These are phyloP conservation scores for Trametes cubensis DNA, from an alignment of 768 basidiomycete genomes.

Conservation along the genomic window DNA sequence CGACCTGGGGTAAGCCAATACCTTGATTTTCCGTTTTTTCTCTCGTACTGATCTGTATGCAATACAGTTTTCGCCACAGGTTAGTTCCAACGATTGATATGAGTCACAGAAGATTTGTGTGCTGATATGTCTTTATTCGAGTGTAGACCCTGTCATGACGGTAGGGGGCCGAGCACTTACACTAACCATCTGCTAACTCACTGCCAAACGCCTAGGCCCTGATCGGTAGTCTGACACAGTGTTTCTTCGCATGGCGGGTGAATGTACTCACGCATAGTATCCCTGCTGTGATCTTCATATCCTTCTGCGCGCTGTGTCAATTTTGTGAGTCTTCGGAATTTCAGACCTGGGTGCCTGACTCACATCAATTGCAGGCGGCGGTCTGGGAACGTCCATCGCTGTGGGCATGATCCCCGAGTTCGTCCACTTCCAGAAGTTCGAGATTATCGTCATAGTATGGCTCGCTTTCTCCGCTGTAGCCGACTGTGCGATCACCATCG, in stretches of 20 bases:
- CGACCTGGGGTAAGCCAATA: slow-evolving; percentile 33
- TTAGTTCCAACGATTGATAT: slow-evolving; percentile 16
- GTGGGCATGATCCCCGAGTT: slow-evolving; percentile 38
- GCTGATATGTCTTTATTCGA: background rate
- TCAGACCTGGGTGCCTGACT: background rate
- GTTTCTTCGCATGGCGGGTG: slow-evolving; percentile 51
- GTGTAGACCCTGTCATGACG: slow-evolving; percentile 49
- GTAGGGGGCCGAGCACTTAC: slow-evolving; percentile 30
- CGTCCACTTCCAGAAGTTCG: slow-evolving; percentile 37
- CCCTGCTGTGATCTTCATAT: slow-evolving; percentile 33
- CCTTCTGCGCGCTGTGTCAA: slow-evolving; percentile 31
- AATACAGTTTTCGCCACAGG: slow-evolving; percentile 46
- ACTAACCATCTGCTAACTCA: background rate
- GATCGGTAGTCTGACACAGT: slow-evolving; percentile 46
- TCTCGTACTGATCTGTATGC: background rate
- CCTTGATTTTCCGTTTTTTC: background rate
- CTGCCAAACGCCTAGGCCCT: slow-evolving; percentile 39
- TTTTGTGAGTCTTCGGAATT: slow-evolving; percentile 29
- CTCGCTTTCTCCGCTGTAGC: slow-evolving; percentile 43
- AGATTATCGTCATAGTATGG: slow-evolving; percentile 44
- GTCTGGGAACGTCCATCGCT: slow-evolving; percentile 37
- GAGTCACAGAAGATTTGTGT: background rate
- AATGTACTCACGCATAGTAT: slow-evolving; percentile 38
- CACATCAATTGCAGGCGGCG: slow-evolving; percentile 33
- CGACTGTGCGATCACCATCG: slow-evolving; percentile 46